Percentiles rank a stretch among this genome's conserved stretches.
Conservation (phyloP, 305 asterid genomes). For the Fraxinus paxiana region DNA sequence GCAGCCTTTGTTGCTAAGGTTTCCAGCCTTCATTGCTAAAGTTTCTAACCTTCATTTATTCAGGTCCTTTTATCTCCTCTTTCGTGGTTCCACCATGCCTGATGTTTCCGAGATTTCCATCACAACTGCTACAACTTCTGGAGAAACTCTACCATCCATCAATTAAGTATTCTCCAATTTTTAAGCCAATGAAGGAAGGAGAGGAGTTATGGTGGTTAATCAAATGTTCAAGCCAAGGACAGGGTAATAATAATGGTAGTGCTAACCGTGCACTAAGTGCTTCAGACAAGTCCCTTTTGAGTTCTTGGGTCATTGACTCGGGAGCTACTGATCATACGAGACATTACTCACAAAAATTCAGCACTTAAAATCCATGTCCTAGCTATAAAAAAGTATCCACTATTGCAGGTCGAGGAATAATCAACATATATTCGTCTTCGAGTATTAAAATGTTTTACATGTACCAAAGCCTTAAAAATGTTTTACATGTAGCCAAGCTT, state of each 20-base stretch:
- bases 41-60: not conserved
- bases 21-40: not conserved
- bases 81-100: not conserved
- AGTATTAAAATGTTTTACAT: not conserved
- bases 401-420: not conserved
- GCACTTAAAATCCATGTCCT: not conserved
- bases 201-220: not conserved
- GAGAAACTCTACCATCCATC: not conserved
- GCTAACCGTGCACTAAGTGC: not conserved
- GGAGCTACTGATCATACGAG: not conserved
- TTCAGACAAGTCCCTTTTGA: not conserved
- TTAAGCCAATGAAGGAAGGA: not conserved
- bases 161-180: not conserved
- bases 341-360: not conserved
- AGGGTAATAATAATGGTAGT: not conserved
- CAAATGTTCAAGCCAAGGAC: not conserved
- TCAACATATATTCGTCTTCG: not conserved
- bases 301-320: not conserved
- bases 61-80: not conserved
- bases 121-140: not conserved
- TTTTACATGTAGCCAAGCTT: not conserved
- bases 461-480: not conserved
- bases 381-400: not conserved
- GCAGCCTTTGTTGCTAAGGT: not conserved
- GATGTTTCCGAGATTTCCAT: not conserved